Base-by-base conservation (phyloP, 495 filamentous ascomycete genomes). In the Parathielavia hyrcaniae region DNA sequence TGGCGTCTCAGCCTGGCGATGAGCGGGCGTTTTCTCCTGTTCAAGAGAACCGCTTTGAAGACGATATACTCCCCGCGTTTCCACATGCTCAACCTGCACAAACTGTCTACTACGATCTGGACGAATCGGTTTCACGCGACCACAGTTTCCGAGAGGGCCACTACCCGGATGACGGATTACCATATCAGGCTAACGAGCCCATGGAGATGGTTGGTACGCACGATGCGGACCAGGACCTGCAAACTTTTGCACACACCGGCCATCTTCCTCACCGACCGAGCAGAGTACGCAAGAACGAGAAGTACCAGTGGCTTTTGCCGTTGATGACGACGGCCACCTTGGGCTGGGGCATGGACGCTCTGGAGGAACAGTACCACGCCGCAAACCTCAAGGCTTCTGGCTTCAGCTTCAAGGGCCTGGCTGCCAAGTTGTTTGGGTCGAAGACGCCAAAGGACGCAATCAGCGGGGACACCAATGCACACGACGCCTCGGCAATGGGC, bases 261-360 rank as follows among this genome's bases (percentile, higher is more conserved):
- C 9, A 6, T 16, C 5, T 20, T 41, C 14, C 35, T 16, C 10
- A 9, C 4, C 5, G 6, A 0, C 10, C 19, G 38, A 9, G 10
- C 20, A 16, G 19, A 3, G 48, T 51, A 14, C 22, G 35, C 19
- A 53, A 49, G 16, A 52, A 55, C 19, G 39, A 61, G 32, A 61
- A 50, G 47, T 47, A 61, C 39, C 47, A 51, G 8, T 61, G 58
- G 58, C 32, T 61, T 22, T 52, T 61, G 14, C 58, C 58, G 22
- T 12, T 61, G 14, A 55, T 61, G 58, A 22, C 52, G 14, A 38
- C 46, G 4, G 58, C 58, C 2, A 61, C 58, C 1, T 14, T 61
- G 40, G 58, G 58, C 14, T 56, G 45, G 39, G 52, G 52, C 1
- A 38, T 55, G 38, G 46, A 61, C 32, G 51, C 38, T 3, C 38